A percentile compares a stretch with the other conserved stretches of the same genome.
These are phyloP conservation scores for Trypethelium eluteriae DNA, from an alignment of 495 filamentous ascomycete genomes.

Conservation along the genomic window DNA sequence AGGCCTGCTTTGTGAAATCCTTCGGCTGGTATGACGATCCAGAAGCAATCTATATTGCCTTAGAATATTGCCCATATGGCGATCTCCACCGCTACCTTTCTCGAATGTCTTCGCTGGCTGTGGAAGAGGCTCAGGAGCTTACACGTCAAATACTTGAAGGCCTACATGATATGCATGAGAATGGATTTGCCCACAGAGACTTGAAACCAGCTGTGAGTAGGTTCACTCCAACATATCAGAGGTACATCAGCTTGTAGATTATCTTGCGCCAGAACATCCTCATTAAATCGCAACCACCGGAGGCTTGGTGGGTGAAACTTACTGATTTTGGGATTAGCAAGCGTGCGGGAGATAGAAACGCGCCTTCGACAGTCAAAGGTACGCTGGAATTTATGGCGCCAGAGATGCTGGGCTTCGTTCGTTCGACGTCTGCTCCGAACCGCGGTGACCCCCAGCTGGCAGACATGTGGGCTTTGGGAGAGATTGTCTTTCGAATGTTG, in stretches of 20 bases:
- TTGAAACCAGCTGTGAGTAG: slow-evolving; percentile 23
- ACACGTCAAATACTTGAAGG: slow-evolving; percentile 23
- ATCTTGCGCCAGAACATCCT: slow-evolving; percentile 24
- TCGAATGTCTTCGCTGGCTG: neutral
- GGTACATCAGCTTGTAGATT: neutral
- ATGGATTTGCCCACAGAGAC: slow-evolving; percentile 31
- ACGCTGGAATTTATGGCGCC: slow-evolving; percentile 28
- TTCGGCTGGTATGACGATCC: slow-evolving; percentile 23
- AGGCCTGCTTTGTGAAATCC: slow-evolving; percentile 20
- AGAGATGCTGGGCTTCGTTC: slow-evolving; percentile 24
- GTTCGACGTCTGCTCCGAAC: no score
- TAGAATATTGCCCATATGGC: neutral
- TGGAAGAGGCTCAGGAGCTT: slow-evolving; percentile 17
- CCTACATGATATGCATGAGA: slow-evolving; percentile 23
- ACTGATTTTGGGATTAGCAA: slow-evolving; percentile 28
- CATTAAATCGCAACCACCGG: slow-evolving; percentile 18
- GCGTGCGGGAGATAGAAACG: slow-evolving; percentile 19
- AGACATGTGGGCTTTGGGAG: neutral
- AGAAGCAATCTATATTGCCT: slow-evolving; percentile 13
- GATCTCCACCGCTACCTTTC: neutral
- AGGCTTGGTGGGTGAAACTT: slow-evolving; percentile 25
- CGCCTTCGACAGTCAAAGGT: slow-evolving; percentile 13
- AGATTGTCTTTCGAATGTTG: neutral
- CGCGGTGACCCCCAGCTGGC: neutral
- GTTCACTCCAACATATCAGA: slow-evolving; percentile 2